Evolutionary conservation across 495 filamentous ascomycete species (phyloP), one percentile per base, ranked within the genome.

Genomic region (Tuber brumale): DNA sequence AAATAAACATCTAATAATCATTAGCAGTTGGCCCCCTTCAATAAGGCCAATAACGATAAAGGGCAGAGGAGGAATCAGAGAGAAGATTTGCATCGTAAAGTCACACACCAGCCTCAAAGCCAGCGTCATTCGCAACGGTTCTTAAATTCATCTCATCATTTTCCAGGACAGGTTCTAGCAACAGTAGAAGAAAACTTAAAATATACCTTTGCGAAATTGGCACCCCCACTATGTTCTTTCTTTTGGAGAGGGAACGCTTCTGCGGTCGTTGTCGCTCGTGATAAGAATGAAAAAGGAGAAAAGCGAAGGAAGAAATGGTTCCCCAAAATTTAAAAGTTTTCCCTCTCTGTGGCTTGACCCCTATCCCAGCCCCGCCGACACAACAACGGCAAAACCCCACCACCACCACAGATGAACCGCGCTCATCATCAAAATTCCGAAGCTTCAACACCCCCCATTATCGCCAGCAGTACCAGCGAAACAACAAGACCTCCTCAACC

Each of bases 111-210:
- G 74, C 61, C 81, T 77, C 71, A 73, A 79, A 81, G 75, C 73
- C 51, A 72, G 81, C 74, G 72, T 95, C 93, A 94, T 90, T 92
- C 92, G 94, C 94, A 97, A 93, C 94, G 94, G 94, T 97, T 97
- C 94, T 81, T 84, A 76, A 82, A 82, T 81, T 82, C 69, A 85
- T 83, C 83, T 90, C 89, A 88, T 90, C 89, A 86, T 85, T 72
- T 81, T 75, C 57, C 27, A 4, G 14, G 31, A 42, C 57, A 66
- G 79, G 76, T 79, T 48, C 73, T 61, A 70, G 74, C 79, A 77
- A 74, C 46, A 80, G 61, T 75, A 72, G 69, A 66, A 69, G 70
- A 75, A 69, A 76, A 81, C 80, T 75, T 75, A 80, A 75, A 76
- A 9, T 27, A 35, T 35, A 66, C 57, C 57, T 66, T 66, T 35